These are phyloP conservation scores for Hypoxylon sp. DNA, from an alignment of 2,329 filamentous ascomycete genomes.

Conservation along the genomic window DNA sequence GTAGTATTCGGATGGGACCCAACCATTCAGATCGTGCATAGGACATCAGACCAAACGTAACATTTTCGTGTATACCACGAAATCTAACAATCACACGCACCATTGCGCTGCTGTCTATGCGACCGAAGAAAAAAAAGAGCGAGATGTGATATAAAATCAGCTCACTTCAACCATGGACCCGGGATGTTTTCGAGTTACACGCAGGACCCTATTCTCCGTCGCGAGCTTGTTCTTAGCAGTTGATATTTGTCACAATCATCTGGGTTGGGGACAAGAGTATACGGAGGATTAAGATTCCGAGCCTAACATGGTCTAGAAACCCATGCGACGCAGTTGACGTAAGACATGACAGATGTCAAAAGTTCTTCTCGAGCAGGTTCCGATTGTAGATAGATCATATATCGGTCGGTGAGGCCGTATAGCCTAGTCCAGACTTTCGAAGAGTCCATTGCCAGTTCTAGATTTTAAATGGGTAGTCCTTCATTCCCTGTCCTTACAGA, in stretches of 20 bases:
- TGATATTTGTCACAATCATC: not conserved
- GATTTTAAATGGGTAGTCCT: not conserved
- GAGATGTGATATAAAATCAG: conserved; percentile 22
- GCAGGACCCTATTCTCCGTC: not conserved
- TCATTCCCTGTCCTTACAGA: not conserved
- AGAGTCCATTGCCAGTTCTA: not conserved
- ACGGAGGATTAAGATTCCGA: not conserved
- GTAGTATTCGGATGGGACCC: conserved; percentile 30
- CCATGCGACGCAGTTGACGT: not conserved
- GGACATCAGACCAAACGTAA: not conserved
- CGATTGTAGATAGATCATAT: not conserved
- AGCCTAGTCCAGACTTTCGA: not conserved
- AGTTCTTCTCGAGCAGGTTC: not conserved
- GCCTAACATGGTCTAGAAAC: not conserved
- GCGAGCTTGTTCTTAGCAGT: not conserved
- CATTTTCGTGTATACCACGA: not conserved
- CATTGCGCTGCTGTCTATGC: conserved; percentile 7
- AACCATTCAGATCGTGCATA: conserved; percentile 28
- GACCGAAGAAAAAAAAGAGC: conserved; percentile 9
- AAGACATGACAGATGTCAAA: not conserved
- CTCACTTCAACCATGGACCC: conserved; percentile 11
- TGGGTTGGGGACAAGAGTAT: not conserved
- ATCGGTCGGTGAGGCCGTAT: not conserved
- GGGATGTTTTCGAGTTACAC: conserved; percentile 26
- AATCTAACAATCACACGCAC: conserved; percentile 26